These are phyloP conservation scores for Smallanthus sonchifolius DNA, from an alignment of 129 eudicot genomes.

Conservation along the genomic window DNA sequence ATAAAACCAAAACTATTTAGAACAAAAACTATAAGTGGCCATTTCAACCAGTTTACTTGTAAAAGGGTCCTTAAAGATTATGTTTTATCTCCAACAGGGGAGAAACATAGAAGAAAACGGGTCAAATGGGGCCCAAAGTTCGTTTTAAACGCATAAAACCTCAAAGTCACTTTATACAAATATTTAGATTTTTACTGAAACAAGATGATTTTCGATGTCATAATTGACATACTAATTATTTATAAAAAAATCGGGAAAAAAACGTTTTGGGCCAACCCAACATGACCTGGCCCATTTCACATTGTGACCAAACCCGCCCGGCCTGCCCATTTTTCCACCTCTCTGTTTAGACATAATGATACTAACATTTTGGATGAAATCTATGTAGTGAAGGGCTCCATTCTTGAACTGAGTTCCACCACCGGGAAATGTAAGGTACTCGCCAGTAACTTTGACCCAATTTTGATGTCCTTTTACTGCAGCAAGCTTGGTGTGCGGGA, in stretches of 20 bases:
- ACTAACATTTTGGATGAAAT: slow-evolving; percentile 57
- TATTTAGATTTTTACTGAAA: not conserved
- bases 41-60: not conserved
- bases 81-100: not conserved
- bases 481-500: slow-evolving; percentile 69
- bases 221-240: not conserved
- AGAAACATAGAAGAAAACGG: too few relatives aligned
- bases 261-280: not conserved
- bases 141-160: not conserved
- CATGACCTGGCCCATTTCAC: not conserved
- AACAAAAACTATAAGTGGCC: not conserved
- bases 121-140: not conserved
- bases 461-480: slow-evolving; percentile 65
- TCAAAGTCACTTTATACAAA: not conserved
- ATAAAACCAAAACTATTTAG: not conserved
- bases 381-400: slow-evolving; percentile 73
- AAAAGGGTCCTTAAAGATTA: not conserved
- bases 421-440: slow-evolving; percentile 59
- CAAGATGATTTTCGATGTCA: not conserved
- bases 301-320: not conserved
- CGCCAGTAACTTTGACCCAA: slow-evolving; percentile 65
- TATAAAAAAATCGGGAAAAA: not conserved
- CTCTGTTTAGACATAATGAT: not conserved
- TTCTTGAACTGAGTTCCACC: slow-evolving; percentile 67
- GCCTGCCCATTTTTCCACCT: not conserved